Evolutionary conservation across 1,284 basidiomycete species (phyloP).

Genomic region (Lignosus rhinocerotis): DNA sequence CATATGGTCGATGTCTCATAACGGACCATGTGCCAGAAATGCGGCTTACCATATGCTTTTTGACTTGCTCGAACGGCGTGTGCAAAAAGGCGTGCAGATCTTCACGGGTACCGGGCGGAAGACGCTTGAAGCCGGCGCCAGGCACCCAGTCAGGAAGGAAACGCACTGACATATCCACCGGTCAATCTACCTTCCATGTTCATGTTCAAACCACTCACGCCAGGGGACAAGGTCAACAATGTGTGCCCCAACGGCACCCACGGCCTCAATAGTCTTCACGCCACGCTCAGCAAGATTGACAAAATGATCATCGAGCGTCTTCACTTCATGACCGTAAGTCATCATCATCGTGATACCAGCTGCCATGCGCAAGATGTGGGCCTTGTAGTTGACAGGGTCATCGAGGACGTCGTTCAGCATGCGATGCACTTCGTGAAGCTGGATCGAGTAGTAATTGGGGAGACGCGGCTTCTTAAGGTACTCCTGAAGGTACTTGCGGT

Average conservation of each 20-base stretch:
- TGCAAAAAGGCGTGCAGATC: background rate
- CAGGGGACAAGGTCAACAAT: background rate
- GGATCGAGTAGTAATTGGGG: background rate
- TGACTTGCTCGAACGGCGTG: background rate
- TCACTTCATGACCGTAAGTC: background rate
- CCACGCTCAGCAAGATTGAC: background rate
- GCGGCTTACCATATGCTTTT: background rate
- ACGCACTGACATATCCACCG: too few relatives aligned
- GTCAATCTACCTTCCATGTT: too few relatives aligned
- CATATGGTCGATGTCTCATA: background rate
- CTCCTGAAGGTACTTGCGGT: conserved; percentile 17
- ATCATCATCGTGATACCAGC: background rate
- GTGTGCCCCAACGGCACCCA: background rate
- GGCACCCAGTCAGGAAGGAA: background rate
- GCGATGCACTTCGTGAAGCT: background rate
- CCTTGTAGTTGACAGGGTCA: background rate
- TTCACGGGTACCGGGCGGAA: background rate
- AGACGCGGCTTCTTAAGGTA: conserved; percentile 11
- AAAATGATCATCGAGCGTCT: background rate
- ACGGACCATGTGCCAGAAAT: too few relatives aligned
- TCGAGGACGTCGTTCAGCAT: background rate
- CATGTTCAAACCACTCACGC: too few relatives aligned
- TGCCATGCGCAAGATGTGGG: background rate
- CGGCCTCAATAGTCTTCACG: background rate
- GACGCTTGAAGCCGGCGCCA: background rate